Evolutionary conservation across 371 early-diverging fungal species (phyloP).

Genomic region (Mucor velutinosus): DNA sequence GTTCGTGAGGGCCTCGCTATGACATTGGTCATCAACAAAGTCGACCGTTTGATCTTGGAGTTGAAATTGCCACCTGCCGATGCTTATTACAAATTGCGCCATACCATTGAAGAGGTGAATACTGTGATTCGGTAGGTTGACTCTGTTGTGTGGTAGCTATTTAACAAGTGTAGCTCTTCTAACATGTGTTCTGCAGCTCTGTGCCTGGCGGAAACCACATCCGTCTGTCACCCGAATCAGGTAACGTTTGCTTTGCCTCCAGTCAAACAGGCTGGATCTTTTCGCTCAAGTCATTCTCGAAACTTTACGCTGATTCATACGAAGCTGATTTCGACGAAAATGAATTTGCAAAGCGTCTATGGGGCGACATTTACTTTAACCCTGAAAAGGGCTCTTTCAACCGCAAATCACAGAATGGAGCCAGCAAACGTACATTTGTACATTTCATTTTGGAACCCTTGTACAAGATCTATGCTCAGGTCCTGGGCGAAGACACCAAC

Average conservation of each 20-base stretch:
- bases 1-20: constrained; percentile 82
- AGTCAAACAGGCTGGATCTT: constrained; percentile 95
- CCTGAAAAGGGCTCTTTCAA: constrained; percentile 78
- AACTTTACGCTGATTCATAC: constrained; percentile 81
- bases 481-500: constrained; percentile 72
- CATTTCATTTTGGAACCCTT: constrained; percentile 96
- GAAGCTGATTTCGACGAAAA: constrained; percentile 70
- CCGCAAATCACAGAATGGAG: constrained; percentile 62
- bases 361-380: constrained; percentile 97
- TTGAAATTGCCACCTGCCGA: constrained; percentile 95
- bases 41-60: constrained; percentile 95
- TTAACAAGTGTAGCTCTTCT: neutral
- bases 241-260: constrained; percentile 97
- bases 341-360: constrained; percentile 90
- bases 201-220: constrained; percentile 56
- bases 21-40: constrained; percentile 92
- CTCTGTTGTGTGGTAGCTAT: neutral
- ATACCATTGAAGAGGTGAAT: constrained; percentile 96
- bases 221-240: constrained; percentile 90
- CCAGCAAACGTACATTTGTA: constrained; percentile 85
- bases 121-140: constrained; percentile 64
- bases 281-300: constrained; percentile 91
- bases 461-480: constrained; percentile 91
- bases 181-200: constrained; percentile 23
- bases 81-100: constrained; percentile 94